Evolutionary conservation across 1,284 basidiomycete species (phyloP).

Genomic region (Sparassis latifolia): DNA sequence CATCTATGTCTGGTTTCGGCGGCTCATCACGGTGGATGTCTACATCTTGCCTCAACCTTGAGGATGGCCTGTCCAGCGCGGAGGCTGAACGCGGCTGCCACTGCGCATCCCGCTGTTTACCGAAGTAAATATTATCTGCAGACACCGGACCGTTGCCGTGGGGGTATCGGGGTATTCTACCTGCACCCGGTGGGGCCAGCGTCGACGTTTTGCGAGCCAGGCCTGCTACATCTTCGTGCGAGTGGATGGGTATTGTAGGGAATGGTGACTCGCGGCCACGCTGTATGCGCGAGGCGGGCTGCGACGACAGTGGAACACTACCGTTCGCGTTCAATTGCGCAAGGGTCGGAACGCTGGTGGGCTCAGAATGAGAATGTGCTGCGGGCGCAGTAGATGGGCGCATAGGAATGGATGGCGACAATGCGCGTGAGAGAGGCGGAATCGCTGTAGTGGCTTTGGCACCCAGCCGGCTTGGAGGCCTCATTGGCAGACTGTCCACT

Average conservation of each 20-base stretch:
- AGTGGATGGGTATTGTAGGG: constrained; percentile 34
- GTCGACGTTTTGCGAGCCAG: constrained; percentile 19
- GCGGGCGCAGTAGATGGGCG: constrained; percentile 1
- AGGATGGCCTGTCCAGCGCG: constrained; percentile 8
- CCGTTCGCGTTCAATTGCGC: constrained; percentile 1
- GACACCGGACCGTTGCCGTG: constrained; percentile 5
- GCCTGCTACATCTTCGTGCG: constrained; percentile 5
- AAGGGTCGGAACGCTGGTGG: constrained; percentile 8
- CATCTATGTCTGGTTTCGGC: constrained; percentile 5
- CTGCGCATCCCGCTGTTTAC: constrained; percentile 11
- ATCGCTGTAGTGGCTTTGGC: neutral
- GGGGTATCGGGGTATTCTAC: constrained; percentile 3
- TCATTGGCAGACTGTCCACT: neutral
- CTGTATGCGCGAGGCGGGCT: constrained; percentile 27
- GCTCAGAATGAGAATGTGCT: constrained; percentile 7
- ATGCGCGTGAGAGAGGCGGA: constrained; percentile 4
- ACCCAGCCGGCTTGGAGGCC: neutral
- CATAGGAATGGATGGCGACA: neutral
- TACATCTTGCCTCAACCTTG: constrained; percentile 7
- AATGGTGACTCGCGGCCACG: constrained; percentile 47
- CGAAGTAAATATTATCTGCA: neutral
- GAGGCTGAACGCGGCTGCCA: constrained; percentile 22
- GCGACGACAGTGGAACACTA: constrained; percentile 19
- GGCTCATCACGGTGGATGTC: constrained; percentile 4
- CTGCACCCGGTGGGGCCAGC: constrained; percentile 10